A percentile compares a stretch with the other conserved stretches of the same genome.
These are phyloP conservation scores for Amniculicola lignicola DNA, from an alignment of 495 filamentous ascomycete species.

Conservation along the genomic window DNA sequence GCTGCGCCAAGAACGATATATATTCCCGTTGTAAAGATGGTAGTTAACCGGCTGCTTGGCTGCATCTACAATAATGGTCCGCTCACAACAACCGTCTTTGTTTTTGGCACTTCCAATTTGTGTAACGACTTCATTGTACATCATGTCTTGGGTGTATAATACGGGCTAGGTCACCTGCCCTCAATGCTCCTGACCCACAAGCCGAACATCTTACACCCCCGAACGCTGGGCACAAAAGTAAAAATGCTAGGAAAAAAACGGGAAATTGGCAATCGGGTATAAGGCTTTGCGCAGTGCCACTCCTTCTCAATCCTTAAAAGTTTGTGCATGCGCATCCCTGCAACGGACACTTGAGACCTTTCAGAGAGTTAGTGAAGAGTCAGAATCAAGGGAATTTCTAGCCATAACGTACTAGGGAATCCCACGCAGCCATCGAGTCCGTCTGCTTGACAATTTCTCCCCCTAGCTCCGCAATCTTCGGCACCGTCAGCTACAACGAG, in stretches of 20 bases:
- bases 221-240: too few relatives aligned
- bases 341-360: background rate
- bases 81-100: too few relatives aligned
- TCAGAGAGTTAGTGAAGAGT: background rate
- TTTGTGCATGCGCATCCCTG: background rate
- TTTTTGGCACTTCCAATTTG: too few relatives aligned
- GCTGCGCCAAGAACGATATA: background rate
- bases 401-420: background rate
- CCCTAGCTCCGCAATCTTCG: background rate
- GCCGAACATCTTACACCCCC: too few relatives aligned
- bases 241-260: background rate
- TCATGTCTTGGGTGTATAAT: background rate
- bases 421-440: background rate
- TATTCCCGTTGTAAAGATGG: too few relatives aligned
- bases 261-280: background rate
- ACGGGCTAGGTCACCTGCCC: background rate
- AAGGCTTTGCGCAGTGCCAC: background rate
- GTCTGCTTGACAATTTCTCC: background rate
- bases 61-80: too few relatives aligned
- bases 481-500: background rate
- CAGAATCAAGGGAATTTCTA: background rate
- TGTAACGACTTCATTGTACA: background rate
- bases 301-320: background rate
- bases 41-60: too few relatives aligned
- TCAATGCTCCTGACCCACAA: too few relatives aligned